Conservation (phyloP, 495 filamentous ascomycete genomes). For the Penicillium lividum region DNA sequence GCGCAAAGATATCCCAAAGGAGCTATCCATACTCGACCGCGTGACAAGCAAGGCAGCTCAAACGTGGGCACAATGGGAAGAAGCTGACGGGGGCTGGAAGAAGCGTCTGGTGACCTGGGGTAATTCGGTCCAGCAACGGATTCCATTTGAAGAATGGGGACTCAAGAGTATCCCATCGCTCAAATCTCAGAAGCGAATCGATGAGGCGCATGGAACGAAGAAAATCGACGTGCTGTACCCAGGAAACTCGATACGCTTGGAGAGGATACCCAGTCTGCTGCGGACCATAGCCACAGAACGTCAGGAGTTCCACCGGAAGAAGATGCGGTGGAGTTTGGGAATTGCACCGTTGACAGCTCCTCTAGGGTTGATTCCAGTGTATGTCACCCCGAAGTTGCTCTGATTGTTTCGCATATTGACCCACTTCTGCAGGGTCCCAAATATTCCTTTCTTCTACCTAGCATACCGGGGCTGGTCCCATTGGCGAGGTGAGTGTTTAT, state of each 20-base stretch:
- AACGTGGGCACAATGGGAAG: slow-evolving; percentile 86
- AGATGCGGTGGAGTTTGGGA: slow-evolving; percentile 76
- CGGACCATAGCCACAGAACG: slow-evolving; percentile 70
- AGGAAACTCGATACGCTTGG: slow-evolving; percentile 60
- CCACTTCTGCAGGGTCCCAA: slow-evolving; percentile 65
- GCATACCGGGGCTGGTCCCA: slow-evolving; percentile 76
- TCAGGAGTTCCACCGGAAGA: slow-evolving; percentile 71
- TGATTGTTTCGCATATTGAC: background rate
- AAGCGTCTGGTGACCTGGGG: slow-evolving; percentile 81
- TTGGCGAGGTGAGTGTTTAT: slow-evolving; percentile 51
- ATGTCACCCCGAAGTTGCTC: slow-evolving; percentile 34
- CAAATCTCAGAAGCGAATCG: slow-evolving; percentile 61
- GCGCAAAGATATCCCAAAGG: slow-evolving; percentile 43
- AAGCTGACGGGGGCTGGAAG: slow-evolving; percentile 81
- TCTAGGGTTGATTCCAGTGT: slow-evolving; percentile 82
- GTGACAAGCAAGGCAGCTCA: slow-evolving; percentile 66
- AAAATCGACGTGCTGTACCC: slow-evolving; percentile 81
- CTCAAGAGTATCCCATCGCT: slow-evolving; percentile 91
- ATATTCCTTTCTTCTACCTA: slow-evolving; percentile 97
- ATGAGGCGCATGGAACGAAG: slow-evolving; percentile 62
- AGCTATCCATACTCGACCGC: slow-evolving; percentile 61
- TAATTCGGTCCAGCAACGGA: slow-evolving; percentile 78
- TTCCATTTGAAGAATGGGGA: slow-evolving; percentile 97
- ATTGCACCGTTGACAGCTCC: slow-evolving; percentile 85
- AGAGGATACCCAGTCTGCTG: slow-evolving; percentile 61